Base-by-base conservation (phyloP, 768 basidiomycete species). In the Guyanaporus albipodus region DNA sequence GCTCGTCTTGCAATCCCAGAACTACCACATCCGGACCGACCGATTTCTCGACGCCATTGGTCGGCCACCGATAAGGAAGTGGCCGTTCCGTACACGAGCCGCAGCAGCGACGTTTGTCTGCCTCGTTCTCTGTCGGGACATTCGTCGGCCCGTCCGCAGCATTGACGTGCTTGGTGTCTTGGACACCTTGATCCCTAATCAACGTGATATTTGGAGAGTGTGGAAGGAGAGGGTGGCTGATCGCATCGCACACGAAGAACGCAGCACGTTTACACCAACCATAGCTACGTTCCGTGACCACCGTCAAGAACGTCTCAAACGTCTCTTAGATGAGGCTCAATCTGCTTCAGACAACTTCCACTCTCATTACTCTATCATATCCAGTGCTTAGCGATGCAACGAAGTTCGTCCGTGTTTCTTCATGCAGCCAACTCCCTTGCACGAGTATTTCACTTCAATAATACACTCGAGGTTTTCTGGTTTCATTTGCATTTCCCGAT, bases 211-310 rank as follows among this genome's bases (percentile, higher is more conserved):
- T 27, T 50, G 57, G 47, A 47, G 33, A 8, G 48, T 24, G 6
- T 60, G 51, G 49, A 59, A 60, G 38, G 23, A 46, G 10, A 45
- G 50, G 19, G 54, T 58, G 1, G 50, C 57, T 2, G 57, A 59
- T 44, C 53, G 50, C 21, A 48, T 59, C 23, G 26, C 12, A 21
- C 37, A 56, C 41, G 57, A 59, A 19, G 38, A 24, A 11, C 5
- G 6, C 3, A 47, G 55, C 5, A n/a, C 7, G 15, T 59, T 55
- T 42, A 29, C 49, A 5, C 57, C 53, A 8, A 59, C 49, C 4
- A 49, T 52, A 39, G 50, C 53, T 19, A 49, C 39, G 0, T 58
- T 59, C 27, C 46, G 36, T 19, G 56, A 59, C 17, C 3, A 0
- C 11, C 44, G 53, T 3, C 53, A 59, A 27, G 6, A 4, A 15